A percentile compares a stretch with the other conserved stretches of the same genome.
phyloP scores from a whole-genome alignment of 1,139 yeast genomes.

The Hanseniaspora gamundiae region DNA sequence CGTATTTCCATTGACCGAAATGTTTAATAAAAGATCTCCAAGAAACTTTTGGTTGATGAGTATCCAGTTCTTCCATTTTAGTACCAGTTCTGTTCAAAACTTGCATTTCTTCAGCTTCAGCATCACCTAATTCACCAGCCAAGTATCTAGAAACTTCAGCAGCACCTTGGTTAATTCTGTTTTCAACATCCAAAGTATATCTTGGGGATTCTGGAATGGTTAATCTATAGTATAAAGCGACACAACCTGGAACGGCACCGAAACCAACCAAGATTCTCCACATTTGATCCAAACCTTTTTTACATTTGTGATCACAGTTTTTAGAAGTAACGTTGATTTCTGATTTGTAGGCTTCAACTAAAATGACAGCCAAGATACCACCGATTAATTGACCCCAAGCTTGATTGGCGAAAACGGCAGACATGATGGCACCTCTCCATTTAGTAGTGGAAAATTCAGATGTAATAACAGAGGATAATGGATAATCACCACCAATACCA shows the following conservation, averaged over 20 bases:
- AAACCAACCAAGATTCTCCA: conserved; percentile 85
- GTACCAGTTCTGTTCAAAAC: conserved; percentile 31
- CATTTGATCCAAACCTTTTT: conserved; percentile 77
- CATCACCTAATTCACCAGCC: conserved; percentile 36
- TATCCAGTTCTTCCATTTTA: conserved; percentile 28
- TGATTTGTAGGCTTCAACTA: conserved; percentile 61
- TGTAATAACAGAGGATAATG: conserved; percentile 85
- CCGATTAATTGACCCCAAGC: conserved; percentile 87
- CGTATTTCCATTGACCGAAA: conserved; percentile 81
- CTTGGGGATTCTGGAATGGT: conserved; percentile 93
- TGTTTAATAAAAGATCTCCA: conserved; percentile 50
- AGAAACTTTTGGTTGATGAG: conserved; percentile 36
- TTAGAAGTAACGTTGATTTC: conserved; percentile 39
- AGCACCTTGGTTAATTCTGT: conserved; percentile 53
- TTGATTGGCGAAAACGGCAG: conserved; percentile 85
- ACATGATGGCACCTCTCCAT: conserved; percentile 96
- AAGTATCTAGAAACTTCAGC: conserved; percentile 40
- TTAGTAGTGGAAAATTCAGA: conserved; percentile 83
- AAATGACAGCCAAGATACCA: conserved; percentile 65
- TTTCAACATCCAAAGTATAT: conserved; percentile 63
- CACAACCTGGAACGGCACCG: conserved; percentile 77
- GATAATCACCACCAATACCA: conserved; percentile 99
- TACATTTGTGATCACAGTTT: conserved; percentile 53
- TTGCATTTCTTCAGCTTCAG: conserved; percentile 30
- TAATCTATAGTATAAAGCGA: conserved; percentile 79